Base-by-base conservation (phyloP, 1,139 yeast genomes). In the Suhomyces guaymorum region DNA sequence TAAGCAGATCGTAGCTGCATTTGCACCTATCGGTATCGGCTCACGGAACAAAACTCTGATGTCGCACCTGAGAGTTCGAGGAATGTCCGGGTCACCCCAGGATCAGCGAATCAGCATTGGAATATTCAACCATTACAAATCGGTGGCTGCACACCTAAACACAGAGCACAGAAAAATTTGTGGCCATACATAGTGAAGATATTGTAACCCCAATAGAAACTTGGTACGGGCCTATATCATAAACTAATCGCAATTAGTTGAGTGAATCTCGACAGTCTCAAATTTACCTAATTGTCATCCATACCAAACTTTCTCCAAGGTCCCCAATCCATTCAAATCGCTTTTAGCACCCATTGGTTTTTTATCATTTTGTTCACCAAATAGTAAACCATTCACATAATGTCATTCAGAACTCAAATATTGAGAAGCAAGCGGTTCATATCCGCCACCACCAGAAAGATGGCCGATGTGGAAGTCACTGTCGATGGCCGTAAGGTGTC, bases 401-500 rank as follows among this genome's bases (percentile, higher is more conserved):
- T 37, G 41, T 33, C 34, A 52, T 44, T 52, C 42, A 59, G 54
- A 54, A 44, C 56, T 38, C 51, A 49, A 31, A 40, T 59, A 42
- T 52, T 54, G 35, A 54, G 54, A 29, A 46, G 61, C 30, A 57
- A 49, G 41, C 63, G 71, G 41, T 54, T 51, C 35, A 52, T 66
- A 36, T 54, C 66, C 24, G 46, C 63, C 15, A 49, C 61, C 32
- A 26, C 52, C 34, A 48, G 48, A 25, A 43, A 52, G 34, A 32
- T 49, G 40, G 78, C 80, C 22, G 90, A 84, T 34, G 92, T 87
- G 30, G 78, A 77, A 44, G 77, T 87, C 39, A 83, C 88, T 27
- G 70, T 87, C 39, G 96, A 87, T 61, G 95, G 95, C 35, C 76
- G 76, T 48, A 74, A 78, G 39, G 92, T 87, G 33, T 70, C 76